Conservation (phyloP, 768 basidiomycete genomes). For the Macrolepiota albuminosa region DNA sequence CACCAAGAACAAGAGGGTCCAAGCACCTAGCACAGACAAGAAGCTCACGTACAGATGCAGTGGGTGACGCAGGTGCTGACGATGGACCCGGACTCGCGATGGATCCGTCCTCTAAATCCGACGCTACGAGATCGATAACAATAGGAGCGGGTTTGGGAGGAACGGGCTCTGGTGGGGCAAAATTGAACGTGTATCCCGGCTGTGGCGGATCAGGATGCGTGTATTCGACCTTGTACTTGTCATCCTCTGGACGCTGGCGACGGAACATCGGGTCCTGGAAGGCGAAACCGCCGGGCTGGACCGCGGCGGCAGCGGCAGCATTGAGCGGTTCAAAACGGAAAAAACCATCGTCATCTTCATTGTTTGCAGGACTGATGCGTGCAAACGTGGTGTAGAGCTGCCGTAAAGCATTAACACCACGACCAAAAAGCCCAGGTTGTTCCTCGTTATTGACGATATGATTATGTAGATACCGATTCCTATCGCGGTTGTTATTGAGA, state of each 20-base stretch:
- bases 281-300: constrained; percentile 3
- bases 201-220: constrained; percentile 57
- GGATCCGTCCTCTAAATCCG: constrained; percentile 30
- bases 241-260: constrained; percentile 7
- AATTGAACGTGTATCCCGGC: constrained; percentile 68
- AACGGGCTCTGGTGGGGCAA: constrained; percentile 38
- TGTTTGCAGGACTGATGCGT: not conserved
- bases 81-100: constrained; percentile 9
- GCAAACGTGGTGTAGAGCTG: constrained; percentile 10
- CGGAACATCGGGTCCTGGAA: constrained; percentile 8
- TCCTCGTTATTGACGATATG: not conserved
- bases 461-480: constrained; percentile 16
- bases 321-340: not conserved
- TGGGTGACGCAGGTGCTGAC: constrained; percentile 5
- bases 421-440: constrained; percentile 14
- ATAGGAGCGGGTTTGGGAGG: constrained; percentile 25
- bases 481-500: not conserved
- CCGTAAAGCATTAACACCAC: constrained; percentile 12
- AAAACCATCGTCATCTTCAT: constrained; percentile 10
- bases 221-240: constrained; percentile 52
- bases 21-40: constrained; percentile 67
- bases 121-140: constrained; percentile 29
- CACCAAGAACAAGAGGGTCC: constrained; percentile 56
- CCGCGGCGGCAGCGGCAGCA: not conserved
- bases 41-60: constrained; percentile 28